A percentile compares a stretch with the other conserved stretches of the same genome.
phyloP scores from a whole-genome alignment of 768 basidiomycete genomes.

The Cubamyces sp. region DNA sequence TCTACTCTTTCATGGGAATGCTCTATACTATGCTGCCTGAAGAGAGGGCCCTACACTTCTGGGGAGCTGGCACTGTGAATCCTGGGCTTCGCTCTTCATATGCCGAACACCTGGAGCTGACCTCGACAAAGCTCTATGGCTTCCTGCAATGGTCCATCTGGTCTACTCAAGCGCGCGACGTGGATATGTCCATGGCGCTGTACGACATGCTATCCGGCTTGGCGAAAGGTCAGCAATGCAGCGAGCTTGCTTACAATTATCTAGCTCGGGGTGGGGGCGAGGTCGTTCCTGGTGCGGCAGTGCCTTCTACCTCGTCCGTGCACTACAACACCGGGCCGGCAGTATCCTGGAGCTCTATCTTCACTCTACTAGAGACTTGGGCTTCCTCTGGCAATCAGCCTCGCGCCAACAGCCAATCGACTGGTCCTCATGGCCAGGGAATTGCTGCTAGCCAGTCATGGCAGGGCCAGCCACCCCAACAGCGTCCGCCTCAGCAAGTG shows the following conservation, averaged over 20 bases:
- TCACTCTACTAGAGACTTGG: constrained; percentile 78
- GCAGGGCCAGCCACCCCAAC: constrained; percentile 39
- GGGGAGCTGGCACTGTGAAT: constrained; percentile 64
- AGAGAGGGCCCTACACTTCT: constrained; percentile 84
- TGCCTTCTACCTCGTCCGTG: constrained; percentile 47
- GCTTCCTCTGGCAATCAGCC: constrained; percentile 53
- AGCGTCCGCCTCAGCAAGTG: constrained; percentile 46
- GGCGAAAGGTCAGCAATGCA: constrained; percentile 82
- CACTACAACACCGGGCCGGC: constrained; percentile 53
- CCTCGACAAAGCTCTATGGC: constrained; percentile 62
- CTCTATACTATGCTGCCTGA: constrained; percentile 75
- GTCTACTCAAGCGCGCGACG: constrained; percentile 77
- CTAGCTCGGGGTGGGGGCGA: constrained; percentile 78
- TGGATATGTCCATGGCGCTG: constrained; percentile 74
- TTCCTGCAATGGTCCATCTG: constrained; percentile 92
- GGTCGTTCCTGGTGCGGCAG: constrained; percentile 60
- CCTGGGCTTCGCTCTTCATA: constrained; percentile 51
- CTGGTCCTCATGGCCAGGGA: constrained; percentile 16
- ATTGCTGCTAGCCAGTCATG: constrained; percentile 33
- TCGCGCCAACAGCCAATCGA: constrained; percentile 41
- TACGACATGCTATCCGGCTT: constrained; percentile 91
- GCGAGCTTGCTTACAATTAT: constrained; percentile 88
- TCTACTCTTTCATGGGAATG: constrained; percentile 83
- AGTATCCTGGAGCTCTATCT: constrained; percentile 80
- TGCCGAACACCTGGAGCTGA: constrained; percentile 63